Base-by-base conservation (phyloP, 129 eudicot species). In the Chrysanthemum seticuspe region DNA sequence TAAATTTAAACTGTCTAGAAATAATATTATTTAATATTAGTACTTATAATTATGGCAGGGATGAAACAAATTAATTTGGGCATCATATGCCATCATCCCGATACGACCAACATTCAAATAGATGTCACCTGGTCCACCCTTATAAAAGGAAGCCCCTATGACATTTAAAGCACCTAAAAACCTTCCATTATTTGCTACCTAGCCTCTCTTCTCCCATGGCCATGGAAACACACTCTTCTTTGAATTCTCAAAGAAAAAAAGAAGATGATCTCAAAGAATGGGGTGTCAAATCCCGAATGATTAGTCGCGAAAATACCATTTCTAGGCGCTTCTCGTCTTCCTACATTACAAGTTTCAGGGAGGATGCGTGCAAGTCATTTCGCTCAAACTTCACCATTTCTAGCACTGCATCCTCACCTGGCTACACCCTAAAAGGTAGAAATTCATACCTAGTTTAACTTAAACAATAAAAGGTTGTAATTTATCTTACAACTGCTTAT, bases 341-440 rank as follows among this genome's bases (percentile, higher is more conserved):
- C 0, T 64, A 81, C 45, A 71, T 94, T 16, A 76, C 83, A 61
- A 94, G 89, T 64, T 87, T 90, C 4, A 71, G 89, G 66, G 98
- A 94, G 49, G 97, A 87, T 0, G 78, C 85, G 10, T 67, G 71
- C 31, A 85, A 68, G 78, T 83, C 92, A 48, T 85, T 87, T 53
- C 81, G 86, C 62, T 90, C 97, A 58, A 85, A 86, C 56, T 14
- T 88, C 61, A 87, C 90, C 61, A 81, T 94, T 70, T 94, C 91
- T 1, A 94, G 98, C 84, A 87, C 93, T 40, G 84, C 93, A 70
- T 94, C 98, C 13, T 94, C 98, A 16, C 98, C 98, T 40, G 97
- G 97, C 71, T 87, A 87, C 85, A 51, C 85, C 45, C 48, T 75
- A 14, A 87, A 79, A 90, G 98, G 98, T 90, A 83, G 48, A 48